A percentile compares a stretch with the other conserved stretches of the same genome.
Conservation (phyloP, 2,329 filamentous ascomycete species). For the Kalmusia sp. region DNA sequence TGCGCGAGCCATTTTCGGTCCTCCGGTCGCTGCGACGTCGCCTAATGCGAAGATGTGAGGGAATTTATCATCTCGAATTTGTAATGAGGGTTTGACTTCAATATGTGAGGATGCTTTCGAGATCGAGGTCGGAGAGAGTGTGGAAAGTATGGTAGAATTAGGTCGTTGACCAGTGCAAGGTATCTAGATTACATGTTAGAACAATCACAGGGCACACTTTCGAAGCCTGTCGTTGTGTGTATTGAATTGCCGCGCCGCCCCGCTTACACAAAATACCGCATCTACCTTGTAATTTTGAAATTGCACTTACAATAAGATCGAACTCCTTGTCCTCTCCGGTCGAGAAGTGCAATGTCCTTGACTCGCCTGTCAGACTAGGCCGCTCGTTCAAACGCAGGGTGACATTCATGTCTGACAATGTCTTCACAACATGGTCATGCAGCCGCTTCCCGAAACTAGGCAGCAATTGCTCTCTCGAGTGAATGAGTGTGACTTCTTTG, state of each 20-base stretch:
- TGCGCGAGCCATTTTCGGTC: constrained; percentile 62
- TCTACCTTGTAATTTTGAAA: not conserved
- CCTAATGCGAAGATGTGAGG: constrained; percentile 68
- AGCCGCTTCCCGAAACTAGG: constrained; percentile 57
- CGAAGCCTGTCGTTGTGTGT: too few species aligned
- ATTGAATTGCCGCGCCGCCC: too few species aligned
- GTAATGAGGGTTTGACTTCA: constrained; percentile 63
- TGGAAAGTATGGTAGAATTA: constrained; percentile 57
- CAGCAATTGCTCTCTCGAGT: constrained; percentile 63
- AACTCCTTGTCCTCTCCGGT: constrained; percentile 53
- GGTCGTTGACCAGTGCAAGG: constrained; percentile 67
- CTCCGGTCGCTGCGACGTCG: constrained; percentile 64
- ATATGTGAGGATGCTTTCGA: constrained; percentile 57
- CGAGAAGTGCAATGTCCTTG: constrained; percentile 54
- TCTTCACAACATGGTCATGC: constrained; percentile 48
- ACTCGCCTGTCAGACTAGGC: constrained; percentile 47
- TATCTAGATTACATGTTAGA: constrained; percentile 54
- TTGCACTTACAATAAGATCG: constrained; percentile 56
- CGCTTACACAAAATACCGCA: too few species aligned
- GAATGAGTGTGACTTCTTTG: constrained; percentile 64
- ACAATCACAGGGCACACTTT: too few species aligned
- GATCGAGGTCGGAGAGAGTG: constrained; percentile 54
- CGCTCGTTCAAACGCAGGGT: constrained; percentile 61
- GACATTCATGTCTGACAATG: constrained; percentile 56
- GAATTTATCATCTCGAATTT: constrained; percentile 57